Conservation (phyloP, 768 basidiomycete species). For the Kwoniella heveanensis region DNA sequence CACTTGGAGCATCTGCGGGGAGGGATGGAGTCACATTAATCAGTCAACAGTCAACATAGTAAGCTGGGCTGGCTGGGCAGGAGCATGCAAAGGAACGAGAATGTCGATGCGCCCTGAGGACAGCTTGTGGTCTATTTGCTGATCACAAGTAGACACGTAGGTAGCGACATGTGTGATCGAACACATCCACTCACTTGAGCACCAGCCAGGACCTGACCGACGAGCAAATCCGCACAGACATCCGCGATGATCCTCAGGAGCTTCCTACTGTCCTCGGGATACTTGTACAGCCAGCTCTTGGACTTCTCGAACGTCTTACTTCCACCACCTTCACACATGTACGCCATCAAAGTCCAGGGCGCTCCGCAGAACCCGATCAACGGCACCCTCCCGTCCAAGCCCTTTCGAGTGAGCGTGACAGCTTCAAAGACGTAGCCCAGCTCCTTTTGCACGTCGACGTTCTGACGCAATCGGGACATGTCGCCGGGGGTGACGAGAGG, state of each 20-base stretch:
- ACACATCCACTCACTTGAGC: slow-evolving; percentile 71
- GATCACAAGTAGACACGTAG: too few relatives aligned
- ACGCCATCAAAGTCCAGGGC: slow-evolving; percentile 96
- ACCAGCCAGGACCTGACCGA: slow-evolving; percentile 90
- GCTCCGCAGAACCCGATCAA: slow-evolving; percentile 97
- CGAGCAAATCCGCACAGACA: slow-evolving; percentile 83
- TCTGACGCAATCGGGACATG: slow-evolving; percentile 63
- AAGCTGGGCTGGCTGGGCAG: too few relatives aligned
- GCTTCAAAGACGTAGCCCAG: slow-evolving; percentile 91
- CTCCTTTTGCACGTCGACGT: slow-evolving; percentile 76
- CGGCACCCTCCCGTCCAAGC: slow-evolving; percentile 83
- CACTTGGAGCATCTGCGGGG: slow-evolving; percentile 79
- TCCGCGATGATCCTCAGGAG: slow-evolving; percentile 79
- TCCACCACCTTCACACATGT: slow-evolving; percentile 97
- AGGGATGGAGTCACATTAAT: too few relatives aligned
- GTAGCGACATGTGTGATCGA: not conserved
- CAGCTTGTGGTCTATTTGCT: too few relatives aligned
- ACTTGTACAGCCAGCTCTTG: slow-evolving; percentile 91
- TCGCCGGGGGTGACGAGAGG: slow-evolving; percentile 80
- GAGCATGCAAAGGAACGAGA: too few relatives aligned
- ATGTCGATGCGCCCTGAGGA: too few relatives aligned
- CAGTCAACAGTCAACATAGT: too few relatives aligned
- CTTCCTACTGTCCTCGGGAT: slow-evolving; percentile 78
- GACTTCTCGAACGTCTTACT: slow-evolving; percentile 86
- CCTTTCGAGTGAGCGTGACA: slow-evolving; percentile 78